These are phyloP conservation scores for Ananas comosus DNA, from an alignment of 176 grass and related monocot species.

Conservation along the genomic window DNA sequence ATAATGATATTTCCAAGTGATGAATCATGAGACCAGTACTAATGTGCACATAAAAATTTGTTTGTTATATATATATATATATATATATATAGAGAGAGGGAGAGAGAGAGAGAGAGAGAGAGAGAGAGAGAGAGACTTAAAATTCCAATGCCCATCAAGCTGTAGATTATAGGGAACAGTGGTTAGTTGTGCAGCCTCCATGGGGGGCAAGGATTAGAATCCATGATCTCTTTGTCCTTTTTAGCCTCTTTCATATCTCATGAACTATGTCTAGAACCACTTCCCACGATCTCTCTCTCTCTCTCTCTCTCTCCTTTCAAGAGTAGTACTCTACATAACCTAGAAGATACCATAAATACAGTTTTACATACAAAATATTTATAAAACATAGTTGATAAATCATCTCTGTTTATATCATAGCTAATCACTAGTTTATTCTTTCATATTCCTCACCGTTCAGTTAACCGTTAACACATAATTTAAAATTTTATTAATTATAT, in stretches of 20 bases:
- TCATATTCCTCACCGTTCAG: too few species aligned
- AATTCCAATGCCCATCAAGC: conserved; percentile 22
- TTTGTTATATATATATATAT: background rate
- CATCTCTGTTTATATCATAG: too few species aligned
- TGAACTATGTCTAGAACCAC: conserved; percentile 21
- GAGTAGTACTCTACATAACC: background rate
- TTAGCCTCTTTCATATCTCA: conserved; percentile 10
- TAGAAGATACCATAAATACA: too few species aligned
- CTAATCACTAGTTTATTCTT: too few species aligned
- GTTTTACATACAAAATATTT: too few species aligned
- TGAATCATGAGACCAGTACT: too few species aligned
- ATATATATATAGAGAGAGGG: too few species aligned
- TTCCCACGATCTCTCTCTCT: conserved; percentile 14
- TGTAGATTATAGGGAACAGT: conserved; percentile 22
- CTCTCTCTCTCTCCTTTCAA: background rate
- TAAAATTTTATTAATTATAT: too few species aligned
- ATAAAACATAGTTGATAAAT: too few species aligned
- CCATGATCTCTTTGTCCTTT: conserved; percentile 21
- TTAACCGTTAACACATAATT: too few species aligned
- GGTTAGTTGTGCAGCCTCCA: conserved; percentile 39
- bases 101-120: too few species aligned
- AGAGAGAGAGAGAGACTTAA: conserved; percentile 7
- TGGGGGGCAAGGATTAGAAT: conserved; percentile 30
- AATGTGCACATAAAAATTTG: conserved; percentile 11
- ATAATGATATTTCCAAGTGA: background rate